Percentiles rank a stretch among this genome's conserved stretches.
Evolutionary conservation across 768 basidiomycete species (phyloP).

Genomic region (Pleurotus tuoliensis): DNA sequence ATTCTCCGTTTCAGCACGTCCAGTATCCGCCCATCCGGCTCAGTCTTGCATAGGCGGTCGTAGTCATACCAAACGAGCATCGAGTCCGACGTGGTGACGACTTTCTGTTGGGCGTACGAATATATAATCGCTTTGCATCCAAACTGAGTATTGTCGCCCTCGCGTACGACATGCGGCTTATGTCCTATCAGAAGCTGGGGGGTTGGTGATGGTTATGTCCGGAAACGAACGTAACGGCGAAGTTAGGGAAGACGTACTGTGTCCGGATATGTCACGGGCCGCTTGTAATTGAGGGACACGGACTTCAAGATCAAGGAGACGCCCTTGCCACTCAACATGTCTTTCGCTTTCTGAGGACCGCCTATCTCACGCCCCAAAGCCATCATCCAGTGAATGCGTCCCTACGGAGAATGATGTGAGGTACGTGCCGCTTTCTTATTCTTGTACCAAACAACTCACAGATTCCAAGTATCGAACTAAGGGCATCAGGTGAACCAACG

Average conservation of each 20-base stretch:
- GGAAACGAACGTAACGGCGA: background rate
- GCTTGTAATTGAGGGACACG: constrained; percentile 59
- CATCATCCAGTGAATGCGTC: constrained; percentile 66
- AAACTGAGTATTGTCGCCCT: constrained; percentile 34
- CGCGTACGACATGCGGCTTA: constrained; percentile 35
- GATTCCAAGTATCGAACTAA: constrained; percentile 71
- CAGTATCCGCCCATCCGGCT: constrained; percentile 49
- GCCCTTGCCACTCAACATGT: constrained; percentile 60
- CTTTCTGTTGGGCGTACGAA: constrained; percentile 56
- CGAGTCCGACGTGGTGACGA: constrained; percentile 64
- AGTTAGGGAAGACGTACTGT: constrained; percentile 44
- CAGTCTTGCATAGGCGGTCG: constrained; percentile 57
- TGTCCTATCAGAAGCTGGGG: constrained; percentile 63
- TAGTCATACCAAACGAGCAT: constrained; percentile 79
- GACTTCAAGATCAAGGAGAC: constrained; percentile 75
- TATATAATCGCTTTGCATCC: constrained; percentile 52
- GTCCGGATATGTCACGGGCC: constrained; percentile 75
- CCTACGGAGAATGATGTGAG: constrained; percentile 27
- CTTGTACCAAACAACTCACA: constrained; percentile 27
- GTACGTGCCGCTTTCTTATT: no score
- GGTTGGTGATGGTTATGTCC: background rate
- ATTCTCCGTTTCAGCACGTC: constrained; percentile 19
- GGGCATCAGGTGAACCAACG: background rate
- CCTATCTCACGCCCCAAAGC: constrained; percentile 56
- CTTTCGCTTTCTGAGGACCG: constrained; percentile 48